Evolutionary conservation across 768 basidiomycete species (phyloP).

Genomic region (Gyrodon lividus): DNA sequence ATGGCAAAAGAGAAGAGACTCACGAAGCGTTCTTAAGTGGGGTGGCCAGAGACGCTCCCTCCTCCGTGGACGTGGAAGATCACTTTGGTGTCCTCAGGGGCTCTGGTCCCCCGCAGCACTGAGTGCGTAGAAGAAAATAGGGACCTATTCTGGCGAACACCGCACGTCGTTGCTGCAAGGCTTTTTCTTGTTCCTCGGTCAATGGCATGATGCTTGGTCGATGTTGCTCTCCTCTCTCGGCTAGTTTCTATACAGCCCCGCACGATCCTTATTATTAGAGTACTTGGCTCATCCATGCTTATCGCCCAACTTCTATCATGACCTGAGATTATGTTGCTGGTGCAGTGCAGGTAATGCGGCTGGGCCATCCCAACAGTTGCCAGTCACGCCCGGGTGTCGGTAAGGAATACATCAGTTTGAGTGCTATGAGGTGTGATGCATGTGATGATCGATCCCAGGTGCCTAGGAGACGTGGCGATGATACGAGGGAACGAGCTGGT

Average conservation of each 20-base stretch:
- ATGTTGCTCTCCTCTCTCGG: neutral
- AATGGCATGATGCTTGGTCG: slow-evolving; percentile 8
- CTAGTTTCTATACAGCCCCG: neutral
- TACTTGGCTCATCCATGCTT: too few relatives aligned
- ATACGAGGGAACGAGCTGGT: too few relatives aligned
- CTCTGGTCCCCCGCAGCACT: neutral
- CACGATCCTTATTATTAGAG: too few relatives aligned
- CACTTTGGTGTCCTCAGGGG: slow-evolving; percentile 7
- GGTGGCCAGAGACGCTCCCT: slow-evolving; percentile 17
- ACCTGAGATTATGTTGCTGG: too few relatives aligned
- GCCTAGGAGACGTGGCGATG: too few relatives aligned
- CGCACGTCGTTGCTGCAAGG: slow-evolving; percentile 1
- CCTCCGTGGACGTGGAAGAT: slow-evolving; percentile 28
- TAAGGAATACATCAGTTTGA: too few relatives aligned
- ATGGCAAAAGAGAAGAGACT: slow-evolving; percentile 3
- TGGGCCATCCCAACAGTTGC: too few relatives aligned
- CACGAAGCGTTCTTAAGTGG: slow-evolving; percentile 3
- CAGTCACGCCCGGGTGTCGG: too few relatives aligned
- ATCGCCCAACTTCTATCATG: too few relatives aligned
- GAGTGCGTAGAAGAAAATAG: slow-evolving; percentile 20
- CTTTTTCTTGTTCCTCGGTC: slow-evolving; percentile 15
- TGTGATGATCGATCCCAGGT: too few relatives aligned
- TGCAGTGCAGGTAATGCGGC: too few relatives aligned
- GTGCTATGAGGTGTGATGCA: too few relatives aligned
- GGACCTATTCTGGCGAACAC: slow-evolving; percentile 20